Base-by-base conservation (phyloP, 2,329 filamentous ascomycete species). In the Byssothecium circinans region DNA sequence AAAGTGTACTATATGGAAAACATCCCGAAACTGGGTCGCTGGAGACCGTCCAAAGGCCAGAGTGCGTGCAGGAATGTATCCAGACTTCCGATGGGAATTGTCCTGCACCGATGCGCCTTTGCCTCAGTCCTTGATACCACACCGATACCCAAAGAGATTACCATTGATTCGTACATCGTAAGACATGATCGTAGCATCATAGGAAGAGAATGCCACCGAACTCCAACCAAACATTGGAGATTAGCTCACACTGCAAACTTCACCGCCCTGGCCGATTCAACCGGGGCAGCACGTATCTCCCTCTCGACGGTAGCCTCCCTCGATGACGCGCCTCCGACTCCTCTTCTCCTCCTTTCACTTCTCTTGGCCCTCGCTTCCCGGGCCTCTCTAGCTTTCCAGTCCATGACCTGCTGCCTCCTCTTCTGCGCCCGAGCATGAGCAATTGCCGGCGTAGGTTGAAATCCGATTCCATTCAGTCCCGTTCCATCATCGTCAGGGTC, bases 401-500 rank as follows among this genome's bases (percentile, higher is more conserved):
- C 81, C 23, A 74, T 70, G 33, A 86, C 68, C 62, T 85, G 83
- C 64, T 79, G 78, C 61, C 78, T 76, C 47, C 83, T 74, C 58
- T 74, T 78, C 62, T 82, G 78, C 34, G 76, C 75, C 39, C 82
- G 70, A 14, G 77, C 77, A 68, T 80, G 79, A 1, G 81, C 81
- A 23, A 82, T 77, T 33, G 81, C 79, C 14, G 82, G 75, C 2
- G 82, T 85, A 3, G 83, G 82, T 49, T 76, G 77, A 65, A 85
- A 86, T 0, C 83, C 83, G 46, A 86, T 76, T 1, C 83, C 83
- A 57, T 86, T 85, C 53, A 85, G 78, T 4, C 83, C 83, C 45
- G 81, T 80, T 2, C 82, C 82, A 61, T 86, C 83, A 58, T 85
- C 82, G 32, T 77, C 78, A 6, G 79, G 78, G 44, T 83, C 79